Base-by-base conservation (phyloP, 208 protist species). In the Crithidia brevicula region DNA sequence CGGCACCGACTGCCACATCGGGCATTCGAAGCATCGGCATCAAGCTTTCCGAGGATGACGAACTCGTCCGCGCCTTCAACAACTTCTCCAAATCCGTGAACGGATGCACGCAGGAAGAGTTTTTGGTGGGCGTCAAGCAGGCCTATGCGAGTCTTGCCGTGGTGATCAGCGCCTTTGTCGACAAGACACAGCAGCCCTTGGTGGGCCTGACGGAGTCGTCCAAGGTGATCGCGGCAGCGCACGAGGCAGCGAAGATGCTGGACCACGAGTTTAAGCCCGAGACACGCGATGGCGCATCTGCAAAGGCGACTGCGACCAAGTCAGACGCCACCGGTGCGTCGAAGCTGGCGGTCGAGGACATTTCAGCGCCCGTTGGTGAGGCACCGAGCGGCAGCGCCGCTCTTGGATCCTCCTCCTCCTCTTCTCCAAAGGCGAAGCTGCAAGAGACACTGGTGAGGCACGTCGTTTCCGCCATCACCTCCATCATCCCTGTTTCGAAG, bases 101-200 rank as follows among this genome's bases (percentile, higher is more conserved):
- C 43, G 81, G 74, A 9, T 92, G 86, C 54, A 83, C 66, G 33
- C 64, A 72, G 33, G 77, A 82, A 11, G 86, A 91, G 51, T 87
- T 96, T 45, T 30, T 92, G 10, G 30, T 77, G 8, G 90, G 90
- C 18, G 79, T 67, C 49, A 74, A 86, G 56, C 87, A 96, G 63
- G 80, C 84, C 4, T 96, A 96, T 76, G 78, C 81, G 53, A 74
- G 80, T 22, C 50, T 84, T 4, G 82, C 77, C 11, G 72, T 84
- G 11, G 56, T 93, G 16, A 63, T 86, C 15, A 62, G 53, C 23
- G 58, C 65, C 43, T 62, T 82, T 30, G 72, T 58, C n/a, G 62
- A 70, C 22, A 47, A 81, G 25, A 64, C 52, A 54, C 36, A 66
- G 31, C 70, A 75, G 61, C 70, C 62, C 3, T 25, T 51, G 23